Conservation (phyloP, 1,284 basidiomycete genomes). For the Paramarasmius palmivorus region DNA sequence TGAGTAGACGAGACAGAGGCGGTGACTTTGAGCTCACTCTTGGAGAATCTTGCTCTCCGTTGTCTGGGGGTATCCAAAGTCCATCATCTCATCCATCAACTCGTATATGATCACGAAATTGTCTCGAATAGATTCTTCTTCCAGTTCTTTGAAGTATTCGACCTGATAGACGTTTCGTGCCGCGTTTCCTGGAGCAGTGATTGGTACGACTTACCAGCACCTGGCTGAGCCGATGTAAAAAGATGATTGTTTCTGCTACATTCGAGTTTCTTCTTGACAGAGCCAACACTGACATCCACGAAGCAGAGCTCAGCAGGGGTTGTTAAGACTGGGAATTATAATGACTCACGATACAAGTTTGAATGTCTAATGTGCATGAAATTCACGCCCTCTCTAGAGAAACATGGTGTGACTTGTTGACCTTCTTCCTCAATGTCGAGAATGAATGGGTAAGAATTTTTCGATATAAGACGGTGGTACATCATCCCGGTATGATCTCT, state of each 20-base stretch:
- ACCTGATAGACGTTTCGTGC: constrained; percentile 28
- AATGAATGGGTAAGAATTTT: constrained; percentile 90
- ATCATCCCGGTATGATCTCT: constrained; percentile 97
- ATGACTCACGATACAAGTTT: constrained; percentile 87
- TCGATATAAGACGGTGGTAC: constrained; percentile 89
- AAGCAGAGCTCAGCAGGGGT: neutral
- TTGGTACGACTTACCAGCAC: constrained; percentile 53
- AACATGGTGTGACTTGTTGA: constrained; percentile 92
- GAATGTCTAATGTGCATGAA: constrained; percentile 99
- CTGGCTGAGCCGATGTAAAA: constrained; percentile 89
- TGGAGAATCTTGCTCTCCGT: constrained; percentile 99
- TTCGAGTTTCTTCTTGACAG: constrained; percentile 96
- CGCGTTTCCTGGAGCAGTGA: neutral
- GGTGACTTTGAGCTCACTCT: constrained; percentile 59
- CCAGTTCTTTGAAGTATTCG: constrained; percentile 99
- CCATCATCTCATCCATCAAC: constrained; percentile 99
- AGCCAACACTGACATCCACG: constrained; percentile 73
- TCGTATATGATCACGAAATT: constrained; percentile 99
- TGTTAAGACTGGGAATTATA: neutral
- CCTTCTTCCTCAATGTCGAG: constrained; percentile 98
- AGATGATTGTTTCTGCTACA: constrained; percentile 95
- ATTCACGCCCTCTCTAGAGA: constrained; percentile 92
- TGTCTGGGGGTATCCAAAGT: constrained; percentile 98
- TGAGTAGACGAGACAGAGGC: neutral
- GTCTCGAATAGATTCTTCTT: constrained; percentile 98